These are phyloP conservation scores for Leccinum rimulosum DNA, from an alignment of 768 basidiomycete genomes.

Conservation along the genomic window DNA sequence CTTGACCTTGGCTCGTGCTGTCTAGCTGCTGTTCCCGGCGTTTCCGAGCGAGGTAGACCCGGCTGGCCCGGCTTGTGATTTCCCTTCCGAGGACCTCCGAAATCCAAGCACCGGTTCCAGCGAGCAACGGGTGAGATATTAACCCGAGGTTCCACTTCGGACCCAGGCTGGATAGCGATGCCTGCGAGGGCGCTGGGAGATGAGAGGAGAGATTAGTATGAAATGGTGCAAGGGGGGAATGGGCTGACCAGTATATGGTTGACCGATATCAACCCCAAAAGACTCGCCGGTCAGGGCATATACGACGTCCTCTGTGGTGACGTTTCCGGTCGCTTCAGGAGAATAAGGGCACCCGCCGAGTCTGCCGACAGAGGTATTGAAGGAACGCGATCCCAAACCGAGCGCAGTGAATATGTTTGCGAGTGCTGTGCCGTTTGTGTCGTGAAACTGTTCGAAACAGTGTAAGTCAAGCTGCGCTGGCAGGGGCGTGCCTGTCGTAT, in stretches of 20 bases:
- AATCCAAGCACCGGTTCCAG: constrained; percentile 83
- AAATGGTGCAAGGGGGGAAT: not conserved
- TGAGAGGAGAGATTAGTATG: not conserved
- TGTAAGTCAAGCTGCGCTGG: too few relatives aligned
- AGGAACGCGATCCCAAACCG: too few relatives aligned
- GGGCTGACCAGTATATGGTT: constrained; percentile 20
- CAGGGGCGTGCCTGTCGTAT: too few relatives aligned
- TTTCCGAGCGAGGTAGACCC: constrained; percentile 59
- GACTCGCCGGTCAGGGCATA: constrained; percentile 49
- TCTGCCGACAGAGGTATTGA: too few relatives aligned
- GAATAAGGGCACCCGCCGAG: too few relatives aligned
- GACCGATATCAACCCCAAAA: constrained; percentile 50
- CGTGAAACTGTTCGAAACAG: too few relatives aligned
- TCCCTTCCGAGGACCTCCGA: constrained; percentile 60
- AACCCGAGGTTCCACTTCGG: constrained; percentile 36
- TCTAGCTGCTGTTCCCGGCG: constrained; percentile 33
- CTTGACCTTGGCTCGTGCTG: constrained; percentile 7
- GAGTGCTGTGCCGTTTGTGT: too few relatives aligned
- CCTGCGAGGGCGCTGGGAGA: not conserved
- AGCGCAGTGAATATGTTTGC: too few relatives aligned
- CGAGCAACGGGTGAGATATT: constrained; percentile 63
- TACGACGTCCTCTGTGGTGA: too few relatives aligned
- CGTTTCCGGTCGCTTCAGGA: too few relatives aligned
- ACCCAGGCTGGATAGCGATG: not conserved
- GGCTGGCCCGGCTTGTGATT: constrained; percentile 75